phyloP scores from a whole-genome alignment of 495 filamentous ascomycete species.

The Talaromyces trachyspermus region DNA sequence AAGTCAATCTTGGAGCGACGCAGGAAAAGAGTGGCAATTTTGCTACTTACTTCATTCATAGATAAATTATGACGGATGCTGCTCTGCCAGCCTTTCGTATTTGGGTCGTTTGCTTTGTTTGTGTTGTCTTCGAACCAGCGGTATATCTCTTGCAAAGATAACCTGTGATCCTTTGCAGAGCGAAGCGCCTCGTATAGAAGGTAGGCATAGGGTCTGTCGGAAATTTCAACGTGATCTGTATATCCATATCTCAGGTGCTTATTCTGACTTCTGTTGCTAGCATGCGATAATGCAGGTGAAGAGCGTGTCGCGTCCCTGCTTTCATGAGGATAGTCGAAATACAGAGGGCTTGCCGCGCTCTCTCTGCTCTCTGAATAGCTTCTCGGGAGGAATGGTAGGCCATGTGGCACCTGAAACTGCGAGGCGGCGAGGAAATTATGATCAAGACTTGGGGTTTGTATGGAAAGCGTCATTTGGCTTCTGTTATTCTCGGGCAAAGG shows the following conservation, averaged over 20 bases:
- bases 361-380: neutral
- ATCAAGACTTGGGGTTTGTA: neutral
- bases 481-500: neutral
- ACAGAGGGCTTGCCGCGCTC: neutral
- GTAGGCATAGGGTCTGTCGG: conserved; percentile 68
- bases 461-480: neutral
- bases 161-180: conserved; percentile 51
- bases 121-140: conserved; percentile 82
- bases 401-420: neutral
- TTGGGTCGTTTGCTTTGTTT: conserved; percentile 55
- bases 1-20: conserved; percentile 11
- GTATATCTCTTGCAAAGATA: conserved; percentile 84
- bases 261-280: neutral
- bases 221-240: conserved; percentile 29
- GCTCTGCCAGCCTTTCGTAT: conserved; percentile 87
- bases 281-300: neutral
- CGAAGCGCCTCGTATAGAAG: conserved; percentile 73
- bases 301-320: neutral
- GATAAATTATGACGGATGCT: conserved; percentile 95
- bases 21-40: conserved; percentile 5
- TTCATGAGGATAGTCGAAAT: neutral
- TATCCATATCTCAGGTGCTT: neutral
- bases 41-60: conserved; percentile 78
- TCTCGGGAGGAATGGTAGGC: neutral
- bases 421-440: neutral